These are phyloP conservation scores for Sclerotinia spermophila DNA, from an alignment of 2,329 filamentous ascomycete species.

Conservation along the genomic window DNA sequence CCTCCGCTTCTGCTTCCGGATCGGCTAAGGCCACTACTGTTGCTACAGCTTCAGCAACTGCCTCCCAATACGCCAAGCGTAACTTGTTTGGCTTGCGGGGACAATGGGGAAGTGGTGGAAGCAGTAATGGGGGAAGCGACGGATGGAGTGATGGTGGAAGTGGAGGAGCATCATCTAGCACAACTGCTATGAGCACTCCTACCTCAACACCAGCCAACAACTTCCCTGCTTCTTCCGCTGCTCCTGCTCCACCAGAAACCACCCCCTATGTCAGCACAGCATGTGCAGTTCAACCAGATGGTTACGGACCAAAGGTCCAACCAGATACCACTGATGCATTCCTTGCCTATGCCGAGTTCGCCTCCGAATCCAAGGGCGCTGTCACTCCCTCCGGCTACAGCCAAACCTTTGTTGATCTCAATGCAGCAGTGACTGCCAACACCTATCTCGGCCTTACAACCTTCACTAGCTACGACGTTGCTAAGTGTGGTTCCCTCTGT, in stretches of 20 bases:
- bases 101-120: neutral
- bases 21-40: neutral
- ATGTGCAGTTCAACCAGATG: slow-evolving; percentile 22
- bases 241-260: neutral
- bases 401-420: slow-evolving; percentile 35
- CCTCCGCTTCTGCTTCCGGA: neutral
- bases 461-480: slow-evolving; percentile 32
- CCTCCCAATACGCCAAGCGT: neutral
- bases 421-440: slow-evolving; percentile 27
- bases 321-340: slow-evolving; percentile 39
- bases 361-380: slow-evolving; percentile 28
- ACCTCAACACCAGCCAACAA: neutral
- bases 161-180: neutral
- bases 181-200: neutral
- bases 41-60: slow-evolving; percentile 5
- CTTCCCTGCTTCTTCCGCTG: neutral
- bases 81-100: neutral
- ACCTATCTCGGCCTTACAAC: slow-evolving; percentile 32
- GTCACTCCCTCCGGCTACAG: slow-evolving; percentile 35
- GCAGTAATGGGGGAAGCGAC: neutral
- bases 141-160: neutral
- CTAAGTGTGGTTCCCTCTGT: slow-evolving; percentile 31
- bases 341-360: slow-evolving; percentile 27
- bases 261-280: slow-evolving; percentile 2
- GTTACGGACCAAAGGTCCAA: slow-evolving; percentile 34